Evolutionary conservation across 2,329 filamentous ascomycete species (phyloP), one percentile per base, ranked within the genome.

Genomic region (Dactylellina parvicollis): DNA sequence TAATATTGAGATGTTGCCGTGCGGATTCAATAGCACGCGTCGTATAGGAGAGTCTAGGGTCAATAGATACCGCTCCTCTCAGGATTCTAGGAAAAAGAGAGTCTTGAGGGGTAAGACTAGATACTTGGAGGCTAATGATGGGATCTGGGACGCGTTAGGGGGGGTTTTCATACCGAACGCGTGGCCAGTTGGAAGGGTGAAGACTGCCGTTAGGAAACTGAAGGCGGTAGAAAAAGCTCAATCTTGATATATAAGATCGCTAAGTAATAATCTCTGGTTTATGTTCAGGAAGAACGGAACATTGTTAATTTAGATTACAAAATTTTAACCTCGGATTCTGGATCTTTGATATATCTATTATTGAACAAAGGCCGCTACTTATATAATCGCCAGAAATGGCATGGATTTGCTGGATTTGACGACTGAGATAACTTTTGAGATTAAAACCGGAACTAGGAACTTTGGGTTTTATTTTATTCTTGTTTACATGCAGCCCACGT

Each of bases 51-150:
- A 4, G 5, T 10, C 14, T 14, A 26, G 34, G 3, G 14, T 38
- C 0, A 55, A 18, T 9, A 57, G 10, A 22, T 8, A 20, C 14
- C 32, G 24, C 32, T 38, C 30, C 20, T 28, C 26, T 14, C 7
- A 8, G 4, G 22, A 12, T 10, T 8, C 4, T 2, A 56, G 44
- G 26, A 30, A 49, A 20, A 65, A 60, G 30, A 49, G 28, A 34
- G 44, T 24, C 4, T 14, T 34, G 36, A 64, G 47, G 14, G 24
- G 54, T 3, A 72, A 64, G 30, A 18, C 59, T 22, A 47, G 59
- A 14, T 72, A 72, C 34, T 18, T 72, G 12, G 67, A 72, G 18
- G 49, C 59, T 40, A 34, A 57, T 47, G 52, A 72, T 59, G 67
- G 67, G 9, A 22, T 72, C 30, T 72, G 67, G 67, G 67, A 72